Evolutionary conservation across 2,329 filamentous ascomycete species (phyloP).

Genomic region (Fusarium austroafricanum): DNA sequence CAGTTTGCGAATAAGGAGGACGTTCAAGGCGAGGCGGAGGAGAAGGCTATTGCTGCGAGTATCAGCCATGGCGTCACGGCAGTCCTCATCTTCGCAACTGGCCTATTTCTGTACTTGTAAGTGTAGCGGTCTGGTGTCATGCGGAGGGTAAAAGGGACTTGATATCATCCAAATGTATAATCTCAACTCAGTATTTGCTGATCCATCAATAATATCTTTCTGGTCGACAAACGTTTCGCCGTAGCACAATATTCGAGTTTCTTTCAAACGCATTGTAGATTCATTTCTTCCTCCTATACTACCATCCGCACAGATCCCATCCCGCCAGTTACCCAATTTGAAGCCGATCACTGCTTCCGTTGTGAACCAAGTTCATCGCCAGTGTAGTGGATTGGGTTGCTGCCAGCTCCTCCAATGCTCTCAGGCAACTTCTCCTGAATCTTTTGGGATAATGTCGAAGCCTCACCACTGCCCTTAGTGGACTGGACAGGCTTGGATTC

Average conservation of each 20-base stretch:
- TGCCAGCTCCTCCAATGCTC: slow-evolving; percentile 35
- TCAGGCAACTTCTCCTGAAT: slow-evolving; percentile 41
- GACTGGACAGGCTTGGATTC: slow-evolving; percentile 26
- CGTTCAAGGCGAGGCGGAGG: slow-evolving; percentile 9
- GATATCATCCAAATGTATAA: background rate
- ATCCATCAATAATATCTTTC: background rate
- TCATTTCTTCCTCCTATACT: background rate
- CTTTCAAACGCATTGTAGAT: background rate
- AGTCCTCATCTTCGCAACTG: slow-evolving; percentile 19
- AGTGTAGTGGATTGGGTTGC: slow-evolving; percentile 40
- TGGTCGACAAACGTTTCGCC: background rate
- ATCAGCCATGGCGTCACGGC: slow-evolving; percentile 20
- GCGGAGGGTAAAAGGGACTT: background rate
- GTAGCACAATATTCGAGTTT: background rate
- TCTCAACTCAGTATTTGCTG: background rate
- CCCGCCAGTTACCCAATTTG: too few relatives aligned
- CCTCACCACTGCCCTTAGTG: slow-evolving; percentile 22
- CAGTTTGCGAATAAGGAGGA: slow-evolving; percentile 24
- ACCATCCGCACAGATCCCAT: background rate
- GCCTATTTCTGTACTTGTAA: slow-evolving; percentile 27
- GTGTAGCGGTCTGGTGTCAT: background rate
- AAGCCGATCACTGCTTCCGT: slow-evolving; percentile 4
- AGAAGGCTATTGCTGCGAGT: slow-evolving; percentile 16
- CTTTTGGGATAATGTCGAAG: slow-evolving; percentile 34
- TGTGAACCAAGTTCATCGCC: slow-evolving; percentile 21